Evolutionary conservation across 73 alveolate species (phyloP).

Genomic region (Paramecium sonneborni): DNA sequence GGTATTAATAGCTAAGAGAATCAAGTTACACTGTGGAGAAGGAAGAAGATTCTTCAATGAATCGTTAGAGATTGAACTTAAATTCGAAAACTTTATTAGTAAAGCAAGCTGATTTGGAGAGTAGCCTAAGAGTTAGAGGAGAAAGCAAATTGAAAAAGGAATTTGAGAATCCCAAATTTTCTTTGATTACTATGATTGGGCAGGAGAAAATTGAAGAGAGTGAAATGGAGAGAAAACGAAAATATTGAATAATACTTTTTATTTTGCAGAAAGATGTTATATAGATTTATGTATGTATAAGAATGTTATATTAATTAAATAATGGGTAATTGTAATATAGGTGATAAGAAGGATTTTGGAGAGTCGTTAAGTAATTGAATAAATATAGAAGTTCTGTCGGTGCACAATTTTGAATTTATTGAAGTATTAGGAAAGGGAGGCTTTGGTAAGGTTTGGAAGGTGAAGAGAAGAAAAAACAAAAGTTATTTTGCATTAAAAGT

Average conservation of each 20-base stretch:
- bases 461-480: slow-evolving; percentile 77
- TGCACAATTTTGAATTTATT: slow-evolving; percentile 34
- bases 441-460: slow-evolving; percentile 84
- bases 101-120: neutral
- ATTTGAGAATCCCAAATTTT: neutral
- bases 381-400: neutral
- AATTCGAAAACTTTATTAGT: neutral
- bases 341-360: slow-evolving; percentile 12
- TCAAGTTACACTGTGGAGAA: neutral
- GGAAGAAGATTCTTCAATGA: neutral
- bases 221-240: neutral
- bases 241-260: neutral
- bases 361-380: neutral
- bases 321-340: slow-evolving; percentile 41
- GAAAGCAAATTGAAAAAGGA: neutral
- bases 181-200: neutral
- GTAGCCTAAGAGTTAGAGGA: neutral
- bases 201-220: neutral
- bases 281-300: neutral
- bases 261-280: neutral
- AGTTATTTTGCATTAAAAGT: slow-evolving; percentile 81
- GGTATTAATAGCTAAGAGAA: neutral
- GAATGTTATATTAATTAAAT: neutral
- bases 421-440: slow-evolving; percentile 68
- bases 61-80: neutral